Evolutionary conservation across 2,329 filamentous ascomycete species (phyloP), one percentile per base, ranked within the genome.

Genomic region (Aspergillus bombycis): DNA sequence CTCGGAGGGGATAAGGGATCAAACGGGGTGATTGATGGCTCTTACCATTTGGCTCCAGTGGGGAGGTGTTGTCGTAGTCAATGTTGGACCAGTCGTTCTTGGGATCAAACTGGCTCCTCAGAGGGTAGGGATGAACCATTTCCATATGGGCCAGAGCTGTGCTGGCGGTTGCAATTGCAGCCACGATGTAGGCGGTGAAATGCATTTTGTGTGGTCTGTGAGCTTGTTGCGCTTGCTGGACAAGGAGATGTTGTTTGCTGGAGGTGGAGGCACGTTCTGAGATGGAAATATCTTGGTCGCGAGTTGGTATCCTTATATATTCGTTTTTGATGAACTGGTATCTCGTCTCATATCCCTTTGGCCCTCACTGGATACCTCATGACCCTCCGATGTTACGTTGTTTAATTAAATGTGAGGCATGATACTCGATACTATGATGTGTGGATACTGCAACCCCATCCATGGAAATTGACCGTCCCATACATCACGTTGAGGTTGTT

Each of bases 61-160:
- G 91, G 12, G 83, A 82, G 52, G 87, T 91, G 80, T 92, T 91
- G 71, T 85, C 85, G 80, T 90, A 91, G 79, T 93, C 90, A 4
- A 38, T 59, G 30, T 38, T 41, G 2, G 30, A 26, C 45, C 23
- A 46, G 21, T 41, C 46, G 21, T 38, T 41, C 16, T 41, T n/a
- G 46, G 57, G 46, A 21, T 59, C 57, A 34, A 38, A 59, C 21
- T 30, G 57, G 36, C 57, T 59, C 10, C 30, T 52, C 46, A 59
- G 1, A n/a, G 57, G 23, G 32, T n/a, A 36, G 10, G 57, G 57
- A 32, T 32, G 57, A 7, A 38, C 21, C 57, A 59, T 59, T 41
- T 59, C 57, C 57, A 59, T 59, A 23, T 59, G 57, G 14, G 57
- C 57, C 45, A 59, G 23, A n/a, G 57, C 45, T 11, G 57, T 52